A percentile compares a stretch with the other conserved stretches of the same genome.
phyloP scores from a whole-genome alignment of 768 basidiomycete genomes.

The Mycena crocata region DNA sequence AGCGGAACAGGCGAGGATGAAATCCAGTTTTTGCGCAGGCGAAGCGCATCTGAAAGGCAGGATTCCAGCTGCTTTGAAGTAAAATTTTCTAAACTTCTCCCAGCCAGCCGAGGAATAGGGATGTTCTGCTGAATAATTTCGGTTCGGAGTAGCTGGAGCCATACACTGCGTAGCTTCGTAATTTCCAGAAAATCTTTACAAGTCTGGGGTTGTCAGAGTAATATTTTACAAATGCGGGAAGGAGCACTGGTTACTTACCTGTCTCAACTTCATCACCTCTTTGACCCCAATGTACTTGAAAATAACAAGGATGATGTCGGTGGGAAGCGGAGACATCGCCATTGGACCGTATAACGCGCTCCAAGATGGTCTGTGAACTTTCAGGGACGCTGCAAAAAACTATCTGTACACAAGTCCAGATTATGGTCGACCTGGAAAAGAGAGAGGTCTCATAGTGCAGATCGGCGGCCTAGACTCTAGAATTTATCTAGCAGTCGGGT shows the following conservation, averaged over 20 bases:
- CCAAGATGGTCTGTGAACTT: constrained; percentile 27
- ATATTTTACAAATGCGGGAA: not conserved
- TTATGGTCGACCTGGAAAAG: constrained; percentile 3
- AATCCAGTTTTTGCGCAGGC: constrained; percentile 63
- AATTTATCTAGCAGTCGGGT: constrained; percentile 3
- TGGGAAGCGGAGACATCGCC: constrained; percentile 50
- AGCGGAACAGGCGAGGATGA: constrained; percentile 49
- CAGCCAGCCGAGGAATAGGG: constrained; percentile 58
- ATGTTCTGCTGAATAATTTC: constrained; percentile 56
- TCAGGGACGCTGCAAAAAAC: constrained; percentile 44
- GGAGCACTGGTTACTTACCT: constrained; percentile 55
- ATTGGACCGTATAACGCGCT: constrained; percentile 1
- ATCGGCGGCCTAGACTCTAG: not conserved
- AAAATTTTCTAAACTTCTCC: constrained; percentile 48
- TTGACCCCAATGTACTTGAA: constrained; percentile 53
- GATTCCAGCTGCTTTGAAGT: constrained; percentile 58
- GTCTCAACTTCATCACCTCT: constrained; percentile 59
- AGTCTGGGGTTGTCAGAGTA: constrained; percentile 50
- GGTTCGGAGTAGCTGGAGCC: constrained; percentile 57
- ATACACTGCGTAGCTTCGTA: constrained; percentile 62
- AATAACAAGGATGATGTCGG: constrained; percentile 60
- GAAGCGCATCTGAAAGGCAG: constrained; percentile 51
- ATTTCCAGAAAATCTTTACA: constrained; percentile 55
- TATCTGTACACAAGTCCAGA: constrained; percentile 45
- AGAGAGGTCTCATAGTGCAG: not conserved